Conservation (phyloP, 768 basidiomycete genomes). For the Russula earlei region DNA sequence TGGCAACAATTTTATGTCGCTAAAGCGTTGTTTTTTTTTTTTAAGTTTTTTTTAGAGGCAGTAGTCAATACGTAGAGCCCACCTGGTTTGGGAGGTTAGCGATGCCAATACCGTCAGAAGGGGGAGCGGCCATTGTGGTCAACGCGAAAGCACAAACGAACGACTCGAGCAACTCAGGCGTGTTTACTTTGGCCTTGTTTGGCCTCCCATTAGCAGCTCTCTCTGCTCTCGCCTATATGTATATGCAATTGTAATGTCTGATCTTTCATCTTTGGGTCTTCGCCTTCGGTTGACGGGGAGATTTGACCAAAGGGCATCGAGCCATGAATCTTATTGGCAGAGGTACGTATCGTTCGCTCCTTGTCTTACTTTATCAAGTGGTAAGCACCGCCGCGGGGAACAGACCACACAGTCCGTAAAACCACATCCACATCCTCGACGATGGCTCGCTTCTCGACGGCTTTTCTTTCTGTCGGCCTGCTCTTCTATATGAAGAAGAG, state of each 20-base stretch:
- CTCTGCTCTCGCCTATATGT: too few relatives aligned
- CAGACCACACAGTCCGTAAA: neutral
- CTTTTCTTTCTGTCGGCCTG: neutral
- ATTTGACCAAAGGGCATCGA: too few relatives aligned
- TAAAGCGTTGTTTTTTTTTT: constrained; percentile 24
- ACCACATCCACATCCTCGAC: neutral
- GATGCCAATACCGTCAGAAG: constrained; percentile 77
- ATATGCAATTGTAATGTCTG: too few relatives aligned
- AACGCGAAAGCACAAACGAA: neutral
- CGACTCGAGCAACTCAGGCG: too few relatives aligned
- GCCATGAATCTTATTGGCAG: too few relatives aligned
- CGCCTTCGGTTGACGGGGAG: too few relatives aligned
- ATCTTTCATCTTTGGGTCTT: too few relatives aligned
- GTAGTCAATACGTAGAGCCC: constrained; percentile 21
- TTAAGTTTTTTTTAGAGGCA: neutral
- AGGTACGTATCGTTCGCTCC: too few relatives aligned
- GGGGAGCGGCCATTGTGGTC: constrained; percentile 20
- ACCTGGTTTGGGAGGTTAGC: constrained; percentile 99
- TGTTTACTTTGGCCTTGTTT: constrained; percentile 3
- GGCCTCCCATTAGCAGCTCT: neutral
- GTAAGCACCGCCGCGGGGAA: neutral
- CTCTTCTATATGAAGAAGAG: neutral
- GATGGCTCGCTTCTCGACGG: neutral
- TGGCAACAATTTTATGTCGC: constrained; percentile 99
- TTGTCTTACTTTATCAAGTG: too few relatives aligned